Base-by-base conservation (phyloP, 306 rosid genomes). In the Delonix regia region DNA sequence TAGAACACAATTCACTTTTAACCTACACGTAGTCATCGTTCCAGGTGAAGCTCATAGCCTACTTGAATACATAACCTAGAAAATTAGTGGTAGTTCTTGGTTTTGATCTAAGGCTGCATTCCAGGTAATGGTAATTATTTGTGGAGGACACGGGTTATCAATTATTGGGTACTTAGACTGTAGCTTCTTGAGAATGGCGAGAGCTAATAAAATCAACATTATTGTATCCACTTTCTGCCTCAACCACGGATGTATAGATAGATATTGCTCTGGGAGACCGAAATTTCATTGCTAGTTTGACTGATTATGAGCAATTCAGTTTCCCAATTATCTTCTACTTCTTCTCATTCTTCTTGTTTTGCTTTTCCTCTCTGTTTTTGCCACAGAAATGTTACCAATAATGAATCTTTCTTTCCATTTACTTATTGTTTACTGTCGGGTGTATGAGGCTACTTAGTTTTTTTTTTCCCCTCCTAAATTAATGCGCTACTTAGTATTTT, bases 1-100 rank as follows among this genome's bases (percentile, higher is more conserved):
- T n/a, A n/a, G 41, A 36, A 38, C 48, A 24, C 73, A 4, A 74
- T 73, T 42, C 21, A 71, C 61, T 76, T 47, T 53, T 5, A 25
- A 64, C 1, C 60, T 83, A 48, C 19, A 16, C 79, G 2, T 19
- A 36, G 45, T 73, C 36, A 69, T 51, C 71, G 2, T 16, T 62
- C 33, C 9, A 24, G 44, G 22, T 78, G 41, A 42, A 61, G 27
- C 27, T 59, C 39, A 7, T 53, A 53, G 22, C 11, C 27, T 53
- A 19, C 60, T 53, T 53, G 21, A 19, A 1, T 56, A 24, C 63
- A 22, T 56, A 56, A 24, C 33, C 9, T 56, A 10, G 34, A 56
- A 24, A 22, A 22, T 22, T 34, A 6, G 39, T 27, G n/a, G 41
- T 60, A 5, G 19, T 56, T 2, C 60, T 33, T 57, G 47, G 28